Conservation (phyloP, 2,329 filamentous ascomycete species). For the Talaromyces islandicus region DNA sequence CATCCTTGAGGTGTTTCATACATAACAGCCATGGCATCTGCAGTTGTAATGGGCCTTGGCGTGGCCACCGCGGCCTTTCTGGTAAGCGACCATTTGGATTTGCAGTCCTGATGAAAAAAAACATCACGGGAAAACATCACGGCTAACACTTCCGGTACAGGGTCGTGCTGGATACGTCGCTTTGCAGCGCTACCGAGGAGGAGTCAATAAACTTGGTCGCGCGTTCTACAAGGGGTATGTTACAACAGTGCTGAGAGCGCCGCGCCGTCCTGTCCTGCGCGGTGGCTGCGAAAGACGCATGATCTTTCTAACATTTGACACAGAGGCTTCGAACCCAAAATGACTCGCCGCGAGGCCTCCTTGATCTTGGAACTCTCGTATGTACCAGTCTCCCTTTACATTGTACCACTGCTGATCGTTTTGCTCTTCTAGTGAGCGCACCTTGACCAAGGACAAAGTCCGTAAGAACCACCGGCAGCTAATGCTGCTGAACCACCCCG, state of each 20-base stretch:
- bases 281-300: background rate
- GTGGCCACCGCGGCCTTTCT: constrained; percentile 64
- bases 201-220: constrained; percentile 72
- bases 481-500: constrained; percentile 97
- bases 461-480: constrained; percentile 91
- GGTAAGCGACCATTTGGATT: constrained; percentile 46
- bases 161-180: constrained; percentile 90
- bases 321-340: constrained; percentile 83
- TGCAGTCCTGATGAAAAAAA: background rate
- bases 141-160: constrained; percentile 41
- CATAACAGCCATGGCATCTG: constrained; percentile 34
- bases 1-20: background rate
- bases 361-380: constrained; percentile 89
- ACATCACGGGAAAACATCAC: background rate
- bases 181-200: constrained; percentile 66
- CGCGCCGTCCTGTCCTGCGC: background rate
- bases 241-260: background rate
- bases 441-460: constrained; percentile 84
- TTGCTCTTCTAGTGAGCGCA: constrained; percentile 61
- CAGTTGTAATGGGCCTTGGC: constrained; percentile 39
- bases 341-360: constrained; percentile 86
- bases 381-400: constrained; percentile 21
- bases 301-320: constrained; percentile 13
- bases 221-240: constrained; percentile 81
- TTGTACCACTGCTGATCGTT: constrained; percentile 8